Base-by-base conservation (phyloP, 2,329 filamentous ascomycete species). In the Colletotrichum limetticola region DNA sequence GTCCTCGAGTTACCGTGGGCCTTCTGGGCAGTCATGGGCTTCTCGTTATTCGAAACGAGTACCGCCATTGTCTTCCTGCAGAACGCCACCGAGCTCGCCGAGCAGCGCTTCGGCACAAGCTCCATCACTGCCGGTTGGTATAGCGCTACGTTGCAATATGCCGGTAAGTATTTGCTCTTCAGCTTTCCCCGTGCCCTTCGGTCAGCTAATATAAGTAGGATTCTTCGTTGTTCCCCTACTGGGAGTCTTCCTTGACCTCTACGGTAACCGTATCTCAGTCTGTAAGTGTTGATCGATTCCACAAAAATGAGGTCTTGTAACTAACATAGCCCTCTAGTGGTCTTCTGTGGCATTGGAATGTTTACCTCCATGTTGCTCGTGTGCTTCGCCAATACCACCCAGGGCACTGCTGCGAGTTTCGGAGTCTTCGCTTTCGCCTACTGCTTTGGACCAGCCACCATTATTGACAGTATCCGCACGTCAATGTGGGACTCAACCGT, bases 1-100 rank as follows among this genome's bases (percentile, higher is more conserved):
- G 82, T 90, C n/a, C 76, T 91, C 0, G 82, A 86, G 4, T 78
- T 92, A 1, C 89, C 90, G 0, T 91, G 90, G 90, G 82, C 84
- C 0, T 91, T 91, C 73, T 92, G 90, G 90, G 75, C 82, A 8
- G 76, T 91, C 11, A 81, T 89, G 49, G 77, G 80, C 0, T 92
- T 90, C 76, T 89, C 89, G 0, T 77, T 91, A 0, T 91, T 91
- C 74, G 84, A 91, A 76, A 91, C 90, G 0, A 88, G 85, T 12
- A 86, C 88, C 0, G 88, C 89, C 0, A 75, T 81, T 3, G 84
- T 91, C 5, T 92, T 90, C 73, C 82, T 83, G 3, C 84, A 86
- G 26, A 92, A 92, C 74, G 87, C 87, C 0, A 92, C 90, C 0
- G 90, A 92, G 75, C 78, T 92, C n/a, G 90, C 90, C 0, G 85